These are phyloP conservation scores for Halophytophthora polymorphica DNA, from an alignment of 352 stramenopile species.

Conservation along the genomic window DNA sequence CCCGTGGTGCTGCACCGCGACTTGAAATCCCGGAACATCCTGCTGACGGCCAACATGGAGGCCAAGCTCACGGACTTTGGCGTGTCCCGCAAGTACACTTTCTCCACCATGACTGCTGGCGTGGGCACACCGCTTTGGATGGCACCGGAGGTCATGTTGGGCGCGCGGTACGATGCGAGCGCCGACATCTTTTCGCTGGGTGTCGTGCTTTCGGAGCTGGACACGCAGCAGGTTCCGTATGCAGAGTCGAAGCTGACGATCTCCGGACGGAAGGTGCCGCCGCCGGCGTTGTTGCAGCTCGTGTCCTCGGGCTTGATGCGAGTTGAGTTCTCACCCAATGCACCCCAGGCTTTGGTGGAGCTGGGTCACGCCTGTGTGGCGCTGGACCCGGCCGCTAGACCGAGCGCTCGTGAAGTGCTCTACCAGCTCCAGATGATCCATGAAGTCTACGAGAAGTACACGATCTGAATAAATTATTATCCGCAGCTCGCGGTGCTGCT, in stretches of 20 bases:
- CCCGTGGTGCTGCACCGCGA: not conserved
- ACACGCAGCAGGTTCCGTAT: conserved; percentile 14
- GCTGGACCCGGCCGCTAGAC: conserved; percentile 4
- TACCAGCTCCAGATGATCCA: conserved; percentile 2
- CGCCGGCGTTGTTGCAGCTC: conserved; percentile 7
- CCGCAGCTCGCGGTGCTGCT: too few relatives aligned
- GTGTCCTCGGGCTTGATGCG: conserved; percentile 5
- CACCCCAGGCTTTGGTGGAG: not conserved
- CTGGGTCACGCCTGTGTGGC: conserved; percentile 8
- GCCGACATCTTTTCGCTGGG: conserved; percentile 11
- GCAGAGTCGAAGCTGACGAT: not conserved
- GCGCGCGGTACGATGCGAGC: conserved; percentile 10
- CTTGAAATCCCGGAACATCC: conserved; percentile 2
- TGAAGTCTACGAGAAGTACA: too few relatives aligned
- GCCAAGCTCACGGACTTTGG: conserved; percentile 12
- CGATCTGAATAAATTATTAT: too few relatives aligned
- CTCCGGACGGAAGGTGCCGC: not conserved
- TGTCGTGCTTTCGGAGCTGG: conserved; percentile 15
- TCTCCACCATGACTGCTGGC: conserved; percentile 15
- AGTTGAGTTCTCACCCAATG: conserved; percentile 1
- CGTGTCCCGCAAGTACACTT: conserved; percentile 4
- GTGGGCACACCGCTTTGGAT: conserved; percentile 31
- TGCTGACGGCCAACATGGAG: conserved; percentile 2
- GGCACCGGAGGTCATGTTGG: conserved; percentile 16
- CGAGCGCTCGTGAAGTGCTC: conserved; percentile 5